Base-by-base conservation (phyloP, 2,329 filamentous ascomycete genomes). In the Ascochyta rabiei region DNA sequence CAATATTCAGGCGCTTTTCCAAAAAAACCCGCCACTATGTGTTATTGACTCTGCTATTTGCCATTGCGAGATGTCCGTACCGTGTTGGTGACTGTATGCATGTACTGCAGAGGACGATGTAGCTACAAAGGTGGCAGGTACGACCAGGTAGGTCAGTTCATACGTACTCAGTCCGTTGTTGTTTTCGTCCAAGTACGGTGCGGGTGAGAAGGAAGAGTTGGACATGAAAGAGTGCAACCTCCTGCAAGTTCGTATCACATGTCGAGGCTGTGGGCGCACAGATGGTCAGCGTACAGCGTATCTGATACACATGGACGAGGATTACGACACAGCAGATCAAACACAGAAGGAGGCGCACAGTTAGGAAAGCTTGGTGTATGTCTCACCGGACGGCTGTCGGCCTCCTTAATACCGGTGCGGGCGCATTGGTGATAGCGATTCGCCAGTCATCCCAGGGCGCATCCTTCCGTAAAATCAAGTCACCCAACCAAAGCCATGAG, bases 371-470 rank as follows among this genome's bases (percentile, higher is more conserved):
- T 42, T 49, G 31, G 16, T 8, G 8, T 26, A 2, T 30, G n/a
- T 12, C 19, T 35, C 12, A 43, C 39, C 21, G 28, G 23, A 43
- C 30, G 16, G 23, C 30, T 16, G 15, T 41, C 31, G 16, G 33
- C 16, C 9, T n/a, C 40, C 28, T 35, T 46, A 42, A 7, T 23
- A 12, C 49, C 37, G 48, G 3, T 34, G 16, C 28, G 42, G 35
- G 30, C 35, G 49, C 35, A 53, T 28, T 42, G 43, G 43, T 38
- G 23, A 47, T 37, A 52, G 15, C 15, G 31, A 7, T 23, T 33
- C 31, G 40, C 33, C 33, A 39, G 24, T 19, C 18, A 13, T 15
- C 18, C 2, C 44, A 28, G 6, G 10, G 34, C n/a, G 26, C 16
- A 30, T 21, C 43, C 16, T 49, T 15, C 6, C n/a, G 15, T 34